These are phyloP conservation scores for Ammopiptanthus mongolicus DNA, from an alignment of 306 rosid species.

Conservation along the genomic window DNA sequence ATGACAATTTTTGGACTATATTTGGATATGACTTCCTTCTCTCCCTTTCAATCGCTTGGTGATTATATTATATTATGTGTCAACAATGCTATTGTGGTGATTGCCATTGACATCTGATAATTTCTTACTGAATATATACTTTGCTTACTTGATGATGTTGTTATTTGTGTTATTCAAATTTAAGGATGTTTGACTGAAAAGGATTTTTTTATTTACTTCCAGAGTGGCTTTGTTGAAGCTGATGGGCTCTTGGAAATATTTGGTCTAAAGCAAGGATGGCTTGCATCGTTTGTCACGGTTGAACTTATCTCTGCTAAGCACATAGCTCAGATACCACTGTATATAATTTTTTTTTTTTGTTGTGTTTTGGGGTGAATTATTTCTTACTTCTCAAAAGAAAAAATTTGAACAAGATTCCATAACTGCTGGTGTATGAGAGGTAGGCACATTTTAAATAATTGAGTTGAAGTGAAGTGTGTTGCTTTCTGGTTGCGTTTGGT, in stretches of 20 bases:
- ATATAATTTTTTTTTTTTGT: no score
- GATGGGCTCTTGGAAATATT: constrained; percentile 93
- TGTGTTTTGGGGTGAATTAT: neutral
- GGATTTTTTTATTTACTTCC: constrained; percentile 19
- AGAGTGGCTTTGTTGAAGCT: constrained; percentile 95
- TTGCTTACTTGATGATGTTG: neutral
- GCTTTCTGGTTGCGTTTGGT: neutral
- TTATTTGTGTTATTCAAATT: constrained; percentile 11
- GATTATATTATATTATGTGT: neutral
- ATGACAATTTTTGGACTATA: neutral
- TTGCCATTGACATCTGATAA: neutral
- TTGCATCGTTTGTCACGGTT: constrained; percentile 96
- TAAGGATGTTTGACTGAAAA: constrained; percentile 1
- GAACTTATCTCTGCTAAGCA: constrained; percentile 91
- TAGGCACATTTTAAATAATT: neutral
- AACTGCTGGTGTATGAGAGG: neutral
- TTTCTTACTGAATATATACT: neutral
- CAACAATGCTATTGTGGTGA: neutral
- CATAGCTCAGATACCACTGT: constrained; percentile 75
- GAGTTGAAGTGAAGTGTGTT: neutral
- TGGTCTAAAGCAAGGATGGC: constrained; percentile 99
- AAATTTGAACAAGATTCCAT: neutral
- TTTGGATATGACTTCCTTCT: neutral
- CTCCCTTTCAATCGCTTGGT: neutral
- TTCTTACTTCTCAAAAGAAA: constrained; percentile 4